Evolutionary conservation across 1,139 yeast species (phyloP).

Genomic region (Candida tetrigidarum): DNA sequence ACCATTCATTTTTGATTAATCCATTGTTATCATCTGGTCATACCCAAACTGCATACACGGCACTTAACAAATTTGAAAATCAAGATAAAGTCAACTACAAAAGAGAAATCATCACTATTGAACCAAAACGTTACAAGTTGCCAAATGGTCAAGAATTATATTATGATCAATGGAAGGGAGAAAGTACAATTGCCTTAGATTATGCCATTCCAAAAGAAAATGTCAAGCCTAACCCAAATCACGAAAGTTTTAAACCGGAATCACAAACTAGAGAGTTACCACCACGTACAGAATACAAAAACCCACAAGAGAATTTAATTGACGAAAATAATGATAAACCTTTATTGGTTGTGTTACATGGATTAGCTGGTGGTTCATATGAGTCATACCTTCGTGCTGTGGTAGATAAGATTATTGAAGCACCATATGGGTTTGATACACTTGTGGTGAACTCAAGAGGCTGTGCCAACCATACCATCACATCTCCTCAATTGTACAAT

Average conservation of each 20-base stretch:
- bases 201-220: slow-evolving; percentile 30
- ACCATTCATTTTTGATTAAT: slow-evolving; percentile 38
- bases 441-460: slow-evolving; percentile 63
- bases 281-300: slow-evolving; percentile 45
- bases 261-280: slow-evolving; percentile 44
- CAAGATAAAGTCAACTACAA: slow-evolving; percentile 42
- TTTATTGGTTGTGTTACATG: slow-evolving; percentile 57
- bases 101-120: slow-evolving; percentile 39
- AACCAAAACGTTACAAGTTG: slow-evolving; percentile 31
- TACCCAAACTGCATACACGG: slow-evolving; percentile 52
- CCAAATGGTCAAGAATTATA: slow-evolving; percentile 32
- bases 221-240: slow-evolving; percentile 23
- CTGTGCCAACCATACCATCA: slow-evolving; percentile 60
- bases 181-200: slow-evolving; percentile 45
- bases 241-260: slow-evolving; percentile 33
- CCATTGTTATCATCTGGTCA: slow-evolving; percentile 48
- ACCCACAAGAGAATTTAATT: slow-evolving; percentile 35
- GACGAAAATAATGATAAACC: slow-evolving; percentile 44
- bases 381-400: slow-evolving; percentile 59
- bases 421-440: slow-evolving; percentile 50
- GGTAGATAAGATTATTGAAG: slow-evolving; percentile 35
- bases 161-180: slow-evolving; percentile 48
- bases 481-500: slow-evolving; percentile 61
- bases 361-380: slow-evolving; percentile 66
- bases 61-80: slow-evolving; percentile 40